Percentiles rank a stretch among this genome's conserved stretches.
phyloP scores from a whole-genome alignment of 164 flowering plant species.

The Chimonanthus praecox region DNA sequence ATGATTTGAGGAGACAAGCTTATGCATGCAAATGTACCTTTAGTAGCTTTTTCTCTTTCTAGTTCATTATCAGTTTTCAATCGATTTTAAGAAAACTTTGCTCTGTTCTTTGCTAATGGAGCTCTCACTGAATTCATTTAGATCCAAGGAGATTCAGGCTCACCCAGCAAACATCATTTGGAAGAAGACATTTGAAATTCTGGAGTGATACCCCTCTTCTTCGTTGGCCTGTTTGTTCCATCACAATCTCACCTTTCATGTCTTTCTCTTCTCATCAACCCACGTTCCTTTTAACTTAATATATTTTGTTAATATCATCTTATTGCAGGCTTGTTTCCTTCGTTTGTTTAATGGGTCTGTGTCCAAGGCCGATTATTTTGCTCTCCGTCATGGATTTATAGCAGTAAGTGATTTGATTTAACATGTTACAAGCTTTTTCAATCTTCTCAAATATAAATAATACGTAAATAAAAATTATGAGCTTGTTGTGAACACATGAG shows the following conservation, averaged over 20 bases:
- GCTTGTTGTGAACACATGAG: background rate
- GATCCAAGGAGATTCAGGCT: conserved; percentile 63
- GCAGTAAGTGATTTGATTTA: conserved; percentile 22
- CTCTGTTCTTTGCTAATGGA: too few relatives aligned
- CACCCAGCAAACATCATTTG: conserved; percentile 55
- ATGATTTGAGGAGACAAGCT: too few relatives aligned
- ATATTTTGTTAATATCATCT: background rate
- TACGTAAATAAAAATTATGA: too few relatives aligned
- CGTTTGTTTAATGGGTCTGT: conserved; percentile 49
- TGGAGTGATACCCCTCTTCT: conserved; percentile 47
- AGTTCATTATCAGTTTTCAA: too few relatives aligned
- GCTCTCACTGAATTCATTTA: conserved; percentile 7
- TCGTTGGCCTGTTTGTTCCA: conserved; percentile 43
- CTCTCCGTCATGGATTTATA: conserved; percentile 70
- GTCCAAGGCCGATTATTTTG: conserved; percentile 51
- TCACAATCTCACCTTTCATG: background rate
- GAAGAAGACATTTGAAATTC: conserved; percentile 41
- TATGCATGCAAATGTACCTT: too few relatives aligned
- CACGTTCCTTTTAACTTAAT: background rate
- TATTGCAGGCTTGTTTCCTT: conserved; percentile 40
- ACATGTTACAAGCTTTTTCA: background rate
- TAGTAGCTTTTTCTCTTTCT: too few relatives aligned
- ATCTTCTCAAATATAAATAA: too few relatives aligned
- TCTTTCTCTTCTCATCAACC: background rate
- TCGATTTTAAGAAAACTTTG: too few relatives aligned